phyloP scores from a whole-genome alignment of 345 rosid genomes.

The Rhodamnia argentea region DNA sequence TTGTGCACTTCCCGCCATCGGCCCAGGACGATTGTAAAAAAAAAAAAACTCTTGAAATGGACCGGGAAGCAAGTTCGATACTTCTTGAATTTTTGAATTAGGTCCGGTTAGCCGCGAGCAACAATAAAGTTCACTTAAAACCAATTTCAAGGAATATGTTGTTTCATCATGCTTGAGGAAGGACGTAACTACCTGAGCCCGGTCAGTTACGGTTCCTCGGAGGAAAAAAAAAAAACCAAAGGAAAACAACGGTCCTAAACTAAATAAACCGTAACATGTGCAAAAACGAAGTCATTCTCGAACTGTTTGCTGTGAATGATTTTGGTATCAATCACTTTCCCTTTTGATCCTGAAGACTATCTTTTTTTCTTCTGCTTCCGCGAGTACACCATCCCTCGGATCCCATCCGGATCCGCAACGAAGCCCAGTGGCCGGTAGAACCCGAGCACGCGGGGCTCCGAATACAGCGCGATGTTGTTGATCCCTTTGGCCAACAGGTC shows the following conservation, averaged over 20 bases:
- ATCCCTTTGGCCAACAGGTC: conserved; percentile 57
- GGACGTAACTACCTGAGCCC: neutral
- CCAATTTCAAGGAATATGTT: neutral
- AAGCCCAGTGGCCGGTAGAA: conserved; percentile 85
- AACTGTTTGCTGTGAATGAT: neutral
- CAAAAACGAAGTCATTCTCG: neutral
- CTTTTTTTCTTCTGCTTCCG: conserved; percentile 41
- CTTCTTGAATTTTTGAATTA: neutral
- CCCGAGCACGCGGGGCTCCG: conserved; percentile 91
- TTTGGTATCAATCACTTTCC: neutral
- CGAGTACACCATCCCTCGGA: conserved; percentile 81
- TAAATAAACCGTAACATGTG: neutral
- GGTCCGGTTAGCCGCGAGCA: too few relatives aligned
- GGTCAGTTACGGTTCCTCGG: neutral
- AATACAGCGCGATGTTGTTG: conserved; percentile 60
- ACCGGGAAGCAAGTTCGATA: neutral
- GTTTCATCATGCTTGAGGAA: neutral
- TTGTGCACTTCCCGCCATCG: neutral
- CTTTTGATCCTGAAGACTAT: neutral
- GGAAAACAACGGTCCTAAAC: neutral
- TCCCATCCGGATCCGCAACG: conserved; percentile 90
- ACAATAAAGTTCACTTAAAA: neutral
- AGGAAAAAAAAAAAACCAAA: rapidly evolving
- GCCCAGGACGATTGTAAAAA: neutral
- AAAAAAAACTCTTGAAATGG: neutral